Base-by-base conservation (phyloP, 345 rosid species). In the Luvunga scandens region DNA sequence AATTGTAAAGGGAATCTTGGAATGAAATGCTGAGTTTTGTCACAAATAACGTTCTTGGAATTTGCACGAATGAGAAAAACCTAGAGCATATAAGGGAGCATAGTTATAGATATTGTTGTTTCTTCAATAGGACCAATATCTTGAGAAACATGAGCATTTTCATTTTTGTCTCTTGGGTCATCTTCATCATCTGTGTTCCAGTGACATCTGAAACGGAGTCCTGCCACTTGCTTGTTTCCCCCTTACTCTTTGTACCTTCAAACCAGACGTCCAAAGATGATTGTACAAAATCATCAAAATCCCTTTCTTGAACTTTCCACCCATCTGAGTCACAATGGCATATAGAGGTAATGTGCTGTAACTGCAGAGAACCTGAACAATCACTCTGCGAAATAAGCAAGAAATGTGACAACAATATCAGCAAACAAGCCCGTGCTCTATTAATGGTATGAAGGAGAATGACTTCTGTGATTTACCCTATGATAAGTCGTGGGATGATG, bases 321-420 rank as follows among this genome's bases (percentile, higher is more conserved):
- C 97, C 99, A 95, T 92, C 96, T 88, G 96, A 60, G 96, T 84
- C 71, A 93, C 98, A 45, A 93, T 71, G 28, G 87, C 97, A 56
- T 93, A 92, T 61, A 93, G 71, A 45, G 97, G 99, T 71, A 93
- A 83, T 63, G 99, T 95, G 79, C 90, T 91, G 85, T 92, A 90
- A 80, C 99, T 86, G 88, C 99, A 95, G 16, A 95, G 90, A 45
- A 92, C 94, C 88, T 95, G 97, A 73, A 95, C 95, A 19, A 88
- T 68, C 72, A 86, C 90, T 28, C 99, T 95, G 90, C 74, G 81
- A 1, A 59, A 59, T 19, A 56, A 81, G 25, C 50, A 69, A 66
- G 60, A 72, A 6, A 39, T 5, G 34, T 28, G 8, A 9, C 34
- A 53, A 70, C 69, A 30, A n/a, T 61, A 68, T 56, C 33, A 53